A percentile compares a stretch with the other conserved stretches of the same genome.
These are phyloP conservation scores for Fraxinus anomala DNA, from an alignment of 257 asterid genomes.

Conservation along the genomic window DNA sequence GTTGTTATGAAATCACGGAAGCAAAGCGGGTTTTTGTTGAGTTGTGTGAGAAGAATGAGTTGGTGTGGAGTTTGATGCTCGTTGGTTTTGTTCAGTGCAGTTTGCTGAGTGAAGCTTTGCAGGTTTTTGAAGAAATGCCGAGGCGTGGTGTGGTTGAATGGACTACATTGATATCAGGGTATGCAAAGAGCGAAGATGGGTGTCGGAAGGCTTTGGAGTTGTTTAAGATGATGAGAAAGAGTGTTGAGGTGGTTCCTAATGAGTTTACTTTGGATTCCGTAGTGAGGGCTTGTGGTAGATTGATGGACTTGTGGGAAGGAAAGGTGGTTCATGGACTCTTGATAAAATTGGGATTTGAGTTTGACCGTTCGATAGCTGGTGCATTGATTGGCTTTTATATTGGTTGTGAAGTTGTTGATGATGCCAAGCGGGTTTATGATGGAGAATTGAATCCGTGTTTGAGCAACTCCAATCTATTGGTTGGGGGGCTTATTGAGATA, in stretches of 20 bases:
- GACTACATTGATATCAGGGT: conserved; percentile 80
- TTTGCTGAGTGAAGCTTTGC: conserved; percentile 54
- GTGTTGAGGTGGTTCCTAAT: conserved; percentile 56
- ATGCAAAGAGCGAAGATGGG: conserved; percentile 53
- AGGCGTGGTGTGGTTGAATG: conserved; percentile 67
- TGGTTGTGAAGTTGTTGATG: conserved; percentile 47
- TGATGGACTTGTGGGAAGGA: conserved; percentile 47
- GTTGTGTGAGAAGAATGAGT: conserved; percentile 46
- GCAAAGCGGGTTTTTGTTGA: conserved; percentile 62
- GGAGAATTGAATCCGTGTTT: conserved; percentile 33
- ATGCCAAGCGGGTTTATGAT: conserved; percentile 51
- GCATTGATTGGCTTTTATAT: conserved; percentile 63
- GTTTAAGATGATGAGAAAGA: conserved; percentile 56
- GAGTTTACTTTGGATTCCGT: conserved; percentile 77
- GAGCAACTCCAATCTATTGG: conserved; percentile 47
- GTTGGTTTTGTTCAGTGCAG: conserved; percentile 62
- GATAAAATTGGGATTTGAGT: conserved; percentile 56
- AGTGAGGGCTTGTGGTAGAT: conserved; percentile 63
- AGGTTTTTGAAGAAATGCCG: conserved; percentile 60
- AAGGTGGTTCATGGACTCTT: conserved; percentile 60
- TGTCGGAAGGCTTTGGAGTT: conserved; percentile 60
- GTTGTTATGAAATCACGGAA: conserved; percentile 43
- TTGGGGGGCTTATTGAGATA: conserved; percentile 49
- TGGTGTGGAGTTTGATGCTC: conserved; percentile 77
- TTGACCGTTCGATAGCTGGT: conserved; percentile 45